These are phyloP conservation scores for Sungouiella thailandica DNA, from an alignment of 805 yeast species.

Conservation along the genomic window DNA sequence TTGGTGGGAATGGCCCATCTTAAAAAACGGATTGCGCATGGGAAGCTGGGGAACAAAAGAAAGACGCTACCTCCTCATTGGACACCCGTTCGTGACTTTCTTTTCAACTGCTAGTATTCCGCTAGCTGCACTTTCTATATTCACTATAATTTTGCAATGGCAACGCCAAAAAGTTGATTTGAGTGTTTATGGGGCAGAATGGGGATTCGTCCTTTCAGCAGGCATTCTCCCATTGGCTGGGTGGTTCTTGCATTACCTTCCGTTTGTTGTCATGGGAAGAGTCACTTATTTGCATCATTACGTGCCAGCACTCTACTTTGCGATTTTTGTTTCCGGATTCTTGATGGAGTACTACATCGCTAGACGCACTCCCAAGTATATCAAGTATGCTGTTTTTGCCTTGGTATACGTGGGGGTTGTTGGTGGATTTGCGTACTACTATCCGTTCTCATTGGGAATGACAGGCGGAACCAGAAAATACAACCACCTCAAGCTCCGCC, in stretches of 20 bases:
- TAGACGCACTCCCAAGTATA: slow-evolving; percentile 11
- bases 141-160: slow-evolving; percentile 21
- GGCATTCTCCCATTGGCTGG: slow-evolving; percentile 35
- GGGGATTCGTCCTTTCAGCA: slow-evolving; percentile 24
- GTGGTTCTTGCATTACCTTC: slow-evolving; percentile 37
- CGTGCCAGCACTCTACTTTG: slow-evolving; percentile 40
- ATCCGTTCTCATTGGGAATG: slow-evolving; percentile 16
- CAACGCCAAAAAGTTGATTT: slow-evolving; percentile 26
- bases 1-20: slow-evolving; percentile 90
- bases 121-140: slow-evolving; percentile 16
- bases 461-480: slow-evolving; percentile 5
- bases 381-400: slow-evolving; percentile 6
- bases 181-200: slow-evolving; percentile 20
- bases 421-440: slow-evolving; percentile 12
- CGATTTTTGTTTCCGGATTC: slow-evolving; percentile 19
- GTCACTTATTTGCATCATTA: slow-evolving; percentile 43
- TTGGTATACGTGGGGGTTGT: slow-evolving; percentile 7
- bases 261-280: slow-evolving; percentile 39
- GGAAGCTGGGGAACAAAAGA: slow-evolving; percentile 63
- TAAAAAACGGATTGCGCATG: slow-evolving; percentile 69
- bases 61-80: slow-evolving; percentile 53
- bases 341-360: slow-evolving; percentile 18
- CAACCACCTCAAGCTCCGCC: slow-evolving; percentile 7
- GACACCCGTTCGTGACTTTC: slow-evolving; percentile 79
- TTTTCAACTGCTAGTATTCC: slow-evolving; percentile 25